Evolutionary conservation across 331 rosid genomes (phyloP).

Genomic region (Stylosanthes scabra): DNA sequence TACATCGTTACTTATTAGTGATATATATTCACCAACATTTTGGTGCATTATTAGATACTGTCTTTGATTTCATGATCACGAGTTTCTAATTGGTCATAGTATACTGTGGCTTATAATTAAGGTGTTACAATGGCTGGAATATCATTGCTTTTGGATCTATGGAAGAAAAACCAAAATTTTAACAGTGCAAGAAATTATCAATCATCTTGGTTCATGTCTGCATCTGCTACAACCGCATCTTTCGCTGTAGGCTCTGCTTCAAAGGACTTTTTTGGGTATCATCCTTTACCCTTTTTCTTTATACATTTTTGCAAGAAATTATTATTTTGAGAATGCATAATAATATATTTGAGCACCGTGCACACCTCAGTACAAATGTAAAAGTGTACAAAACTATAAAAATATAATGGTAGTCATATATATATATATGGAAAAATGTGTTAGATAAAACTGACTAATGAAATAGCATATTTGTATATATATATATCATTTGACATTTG

Average conservation of each 20-base stretch:
- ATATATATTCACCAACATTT: neutral
- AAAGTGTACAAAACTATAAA: too few relatives aligned
- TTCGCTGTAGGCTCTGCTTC: conserved; percentile 63
- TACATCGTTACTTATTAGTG: neutral
- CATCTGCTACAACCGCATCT: conserved; percentile 69
- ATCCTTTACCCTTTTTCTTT: neutral
- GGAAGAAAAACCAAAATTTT: conserved; percentile 60
- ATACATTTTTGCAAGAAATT: neutral
- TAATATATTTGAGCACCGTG: too few relatives aligned
- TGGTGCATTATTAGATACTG: neutral
- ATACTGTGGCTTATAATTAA: neutral
- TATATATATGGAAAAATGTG: too few relatives aligned
- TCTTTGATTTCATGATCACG: neutral
- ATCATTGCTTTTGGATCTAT: conserved; percentile 71
- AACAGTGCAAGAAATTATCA: conserved; percentile 47
- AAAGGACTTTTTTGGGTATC: conserved; percentile 70
- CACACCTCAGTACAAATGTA: too few relatives aligned
- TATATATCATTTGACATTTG: too few relatives aligned
- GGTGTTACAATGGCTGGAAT: conserved; percentile 69
- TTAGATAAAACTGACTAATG: too few relatives aligned
- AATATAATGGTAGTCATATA: too few relatives aligned
- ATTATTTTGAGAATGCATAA: too few relatives aligned
- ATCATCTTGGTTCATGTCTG: conserved; percentile 65
- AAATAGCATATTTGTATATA: too few relatives aligned
- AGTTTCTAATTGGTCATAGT: conserved; percentile 25